Base-by-base conservation (phyloP, 441 rosid species). In the Aleurites moluccanus region DNA sequence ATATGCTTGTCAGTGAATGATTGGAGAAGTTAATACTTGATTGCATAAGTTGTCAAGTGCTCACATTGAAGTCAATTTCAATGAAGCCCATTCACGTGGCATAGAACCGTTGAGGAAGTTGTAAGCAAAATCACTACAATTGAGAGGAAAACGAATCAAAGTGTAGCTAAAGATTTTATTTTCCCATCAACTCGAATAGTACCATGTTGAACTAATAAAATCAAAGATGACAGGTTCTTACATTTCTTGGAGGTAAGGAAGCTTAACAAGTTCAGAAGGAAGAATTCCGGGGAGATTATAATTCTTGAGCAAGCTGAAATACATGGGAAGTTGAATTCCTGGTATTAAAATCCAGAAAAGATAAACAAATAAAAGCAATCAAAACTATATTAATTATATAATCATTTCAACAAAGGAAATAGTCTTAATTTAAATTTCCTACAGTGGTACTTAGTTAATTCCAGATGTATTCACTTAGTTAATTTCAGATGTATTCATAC, bases 221-320 rank as follows among this genome's bases (percentile, higher is more conserved):
- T 68, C 56, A 70, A 64, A 60, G 27, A 66, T 40, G 18, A 60
- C 42, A 77, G 75, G 66, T 65, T 59, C 90, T 88, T 84, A 94
- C 99, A 95, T 83, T 76, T 85, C 74, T 74, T 66, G 81, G 69
- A 92, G 96, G 63, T 84, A 69, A 42, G 92, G 93, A 86, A 95
- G 97, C 88, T 84, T 83, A 45, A 70, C 78, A 64, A 92, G 75
- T 73, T 92, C 86, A 73, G 88, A 82, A 30, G 98, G 98, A 81
- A 92, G 97, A 68, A 73, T 80, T 79, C 99, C 99, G 10, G 94
- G 89, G 81, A 95, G 98, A 80, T 82, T 91, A 79, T 84, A 85
- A 57, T 79, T 73, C 82, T 95, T 91, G 76, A 92, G 85, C 65
- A 25, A 47, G 69, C 99, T 95, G 78, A 79, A 73, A 76, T 73